Evolutionary conservation across 345 rosid species (phyloP).

Genomic region (Nasturtium officinale): DNA sequence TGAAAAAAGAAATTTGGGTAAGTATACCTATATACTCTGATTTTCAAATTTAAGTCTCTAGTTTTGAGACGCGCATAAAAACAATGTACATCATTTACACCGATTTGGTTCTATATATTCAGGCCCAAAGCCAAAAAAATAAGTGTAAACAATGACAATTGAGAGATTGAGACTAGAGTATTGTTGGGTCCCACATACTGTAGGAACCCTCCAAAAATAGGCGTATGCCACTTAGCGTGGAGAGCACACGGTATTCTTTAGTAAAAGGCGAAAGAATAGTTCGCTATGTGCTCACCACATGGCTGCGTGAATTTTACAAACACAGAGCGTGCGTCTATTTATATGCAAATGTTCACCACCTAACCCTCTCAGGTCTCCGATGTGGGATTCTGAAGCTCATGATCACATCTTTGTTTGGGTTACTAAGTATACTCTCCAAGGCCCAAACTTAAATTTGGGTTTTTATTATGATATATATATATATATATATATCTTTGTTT

Average conservation of each 20-base stretch:
- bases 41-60: no score
- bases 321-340: neutral
- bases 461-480: no score
- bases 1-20: no score
- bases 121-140: no score
- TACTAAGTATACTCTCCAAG: neutral
- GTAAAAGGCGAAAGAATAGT: constrained; percentile 45
- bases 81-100: no score
- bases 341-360: neutral
- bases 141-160: no score
- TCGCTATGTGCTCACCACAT: constrained; percentile 42
- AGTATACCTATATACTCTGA: neutral
- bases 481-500: no score
- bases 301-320: constrained; percentile 36
- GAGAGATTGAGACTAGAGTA: no score
- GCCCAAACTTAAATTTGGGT: neutral
- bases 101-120: no score
- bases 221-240: constrained; percentile 40
- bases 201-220: constrained; percentile 43
- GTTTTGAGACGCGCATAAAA: no score
- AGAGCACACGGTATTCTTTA: constrained; percentile 44
- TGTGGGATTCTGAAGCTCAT: constrained; percentile 22
- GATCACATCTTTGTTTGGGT: neutral
- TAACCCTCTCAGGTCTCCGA: neutral
- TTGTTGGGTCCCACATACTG: neutral